These are phyloP conservation scores for Aquanectria penicillioides DNA, from an alignment of 2,329 filamentous ascomycete genomes.

Conservation along the genomic window DNA sequence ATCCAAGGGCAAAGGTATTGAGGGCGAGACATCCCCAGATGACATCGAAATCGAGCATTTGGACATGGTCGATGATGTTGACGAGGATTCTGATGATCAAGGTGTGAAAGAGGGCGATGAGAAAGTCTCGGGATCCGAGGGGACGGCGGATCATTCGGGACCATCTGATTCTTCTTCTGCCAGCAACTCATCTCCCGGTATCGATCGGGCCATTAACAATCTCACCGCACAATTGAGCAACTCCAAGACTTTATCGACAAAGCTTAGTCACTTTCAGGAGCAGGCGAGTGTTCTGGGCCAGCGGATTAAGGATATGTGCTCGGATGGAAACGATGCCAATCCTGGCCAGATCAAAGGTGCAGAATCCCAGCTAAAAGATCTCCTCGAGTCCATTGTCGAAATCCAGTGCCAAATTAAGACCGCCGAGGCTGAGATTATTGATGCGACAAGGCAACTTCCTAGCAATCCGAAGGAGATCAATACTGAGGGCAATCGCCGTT, in stretches of 20 bases:
- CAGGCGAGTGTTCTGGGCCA: conserved; percentile 43
- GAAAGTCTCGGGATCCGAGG: not conserved
- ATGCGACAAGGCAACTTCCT: conserved; percentile 41
- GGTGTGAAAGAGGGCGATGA: conserved; percentile 25
- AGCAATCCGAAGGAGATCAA: conserved; percentile 27
- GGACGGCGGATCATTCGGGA: not conserved
- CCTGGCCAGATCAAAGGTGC: conserved; percentile 40
- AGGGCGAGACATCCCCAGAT: conserved; percentile 51
- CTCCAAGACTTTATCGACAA: conserved; percentile 46
- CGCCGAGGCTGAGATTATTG: conserved; percentile 50
- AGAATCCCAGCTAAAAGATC: conserved; percentile 40
- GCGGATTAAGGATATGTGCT: conserved; percentile 43
- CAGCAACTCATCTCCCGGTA: not conserved
- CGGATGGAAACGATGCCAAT: conserved; percentile 34
- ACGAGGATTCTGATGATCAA: conserved; percentile 40
- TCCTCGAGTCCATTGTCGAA: conserved; percentile 46
- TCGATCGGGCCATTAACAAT: conserved; percentile 24
- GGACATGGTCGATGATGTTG: conserved; percentile 40
- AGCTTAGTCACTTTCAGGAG: conserved; percentile 45
- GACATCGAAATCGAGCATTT: conserved; percentile 61
- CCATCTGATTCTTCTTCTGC: not conserved
- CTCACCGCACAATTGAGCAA: conserved; percentile 46
- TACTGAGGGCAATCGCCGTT: conserved; percentile 33
- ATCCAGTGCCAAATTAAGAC: conserved; percentile 48
- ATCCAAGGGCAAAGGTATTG: conserved; percentile 25